phyloP scores from a whole-genome alignment of 805 yeast species.

The Deakozyma indianensis region DNA sequence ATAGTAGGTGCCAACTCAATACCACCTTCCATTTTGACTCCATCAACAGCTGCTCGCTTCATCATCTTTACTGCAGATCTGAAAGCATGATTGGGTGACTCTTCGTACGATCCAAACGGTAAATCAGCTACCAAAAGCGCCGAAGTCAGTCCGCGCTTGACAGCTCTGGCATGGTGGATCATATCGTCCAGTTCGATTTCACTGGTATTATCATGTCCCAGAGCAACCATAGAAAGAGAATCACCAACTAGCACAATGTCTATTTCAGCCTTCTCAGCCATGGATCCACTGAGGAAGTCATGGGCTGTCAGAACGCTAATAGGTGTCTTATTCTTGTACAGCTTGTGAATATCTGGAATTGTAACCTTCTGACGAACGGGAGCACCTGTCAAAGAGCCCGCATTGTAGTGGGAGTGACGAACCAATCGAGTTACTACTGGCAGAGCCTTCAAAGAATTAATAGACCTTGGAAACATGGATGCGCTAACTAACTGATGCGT shows the following conservation, averaged over 20 bases:
- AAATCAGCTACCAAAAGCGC: conserved; percentile 71
- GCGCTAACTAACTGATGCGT: too few relatives aligned
- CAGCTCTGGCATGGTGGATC: conserved; percentile 61
- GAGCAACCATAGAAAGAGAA: conserved; percentile 81
- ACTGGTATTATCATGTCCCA: conserved; percentile 58
- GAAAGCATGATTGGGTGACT: conserved; percentile 46
- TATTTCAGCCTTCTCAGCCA: conserved; percentile 50
- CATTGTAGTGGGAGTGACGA: background rate
- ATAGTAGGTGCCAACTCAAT: conserved; percentile 40
- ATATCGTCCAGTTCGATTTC: conserved; percentile 66
- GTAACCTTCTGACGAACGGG: conserved; percentile 21
- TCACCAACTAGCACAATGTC: conserved; percentile 80
- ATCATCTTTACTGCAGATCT: conserved; percentile 41
- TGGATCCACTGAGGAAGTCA: conserved; percentile 61
- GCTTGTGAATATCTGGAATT: conserved; percentile 26
- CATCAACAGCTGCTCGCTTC: conserved; percentile 42
- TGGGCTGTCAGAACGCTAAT: conserved; percentile 70
- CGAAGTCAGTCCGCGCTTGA: conserved; percentile 48
- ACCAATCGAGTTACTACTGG: background rate
- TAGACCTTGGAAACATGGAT: too few relatives aligned
- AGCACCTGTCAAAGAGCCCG: background rate
- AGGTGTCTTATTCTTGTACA: conserved; percentile 24
- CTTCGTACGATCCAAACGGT: conserved; percentile 80
- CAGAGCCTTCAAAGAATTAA: too few relatives aligned
- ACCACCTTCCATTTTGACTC: conserved; percentile 80